A percentile compares a stretch with the other conserved stretches of the same genome.
Conservation (phyloP, 768 basidiomycete species). For the Pisolithus tinctorius region DNA sequence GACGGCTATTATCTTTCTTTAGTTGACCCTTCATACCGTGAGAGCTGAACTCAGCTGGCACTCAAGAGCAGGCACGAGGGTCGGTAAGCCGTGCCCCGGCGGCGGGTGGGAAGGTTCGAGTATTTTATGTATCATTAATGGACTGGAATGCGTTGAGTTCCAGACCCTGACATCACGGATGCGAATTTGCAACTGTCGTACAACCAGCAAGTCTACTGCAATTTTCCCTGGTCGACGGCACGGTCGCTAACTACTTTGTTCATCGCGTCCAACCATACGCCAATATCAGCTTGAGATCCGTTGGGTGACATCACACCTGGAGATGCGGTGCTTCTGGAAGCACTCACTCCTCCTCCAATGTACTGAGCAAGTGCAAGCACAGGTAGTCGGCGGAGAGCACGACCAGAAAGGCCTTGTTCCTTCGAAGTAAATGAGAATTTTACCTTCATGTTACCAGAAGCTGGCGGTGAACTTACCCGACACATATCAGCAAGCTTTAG, state of each 20-base stretch:
- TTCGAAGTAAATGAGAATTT: slow-evolving; percentile 18
- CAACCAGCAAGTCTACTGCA: slow-evolving; percentile 22
- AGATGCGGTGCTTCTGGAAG: slow-evolving; percentile 10
- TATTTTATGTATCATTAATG: neutral
- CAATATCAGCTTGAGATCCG: slow-evolving; percentile 34
- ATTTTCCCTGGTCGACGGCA: slow-evolving; percentile 42
- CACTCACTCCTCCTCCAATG: slow-evolving; percentile 46
- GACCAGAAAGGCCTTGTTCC: slow-evolving; percentile 84
- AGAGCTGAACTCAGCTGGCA: slow-evolving; percentile 4
- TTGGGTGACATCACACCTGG: slow-evolving; percentile 4
- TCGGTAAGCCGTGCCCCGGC: neutral
- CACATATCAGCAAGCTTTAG: slow-evolving; percentile 70
- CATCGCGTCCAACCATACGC: slow-evolving; percentile 83
- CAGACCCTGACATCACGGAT: neutral
- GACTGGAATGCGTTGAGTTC: neutral
- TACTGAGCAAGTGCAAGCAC: slow-evolving; percentile 87
- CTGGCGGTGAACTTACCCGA: slow-evolving; percentile 45
- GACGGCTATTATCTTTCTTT: neutral
- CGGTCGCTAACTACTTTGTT: slow-evolving; percentile 63
- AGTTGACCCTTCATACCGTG: slow-evolving; percentile 21
- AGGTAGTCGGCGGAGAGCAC: slow-evolving; percentile 87
- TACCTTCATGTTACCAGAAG: neutral
- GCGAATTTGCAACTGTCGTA: neutral
- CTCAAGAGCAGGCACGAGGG: neutral
- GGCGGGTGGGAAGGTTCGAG: neutral